Evolutionary conservation across 2,329 filamentous ascomycete species (phyloP).

Genomic region (Claviceps quebecensis): DNA sequence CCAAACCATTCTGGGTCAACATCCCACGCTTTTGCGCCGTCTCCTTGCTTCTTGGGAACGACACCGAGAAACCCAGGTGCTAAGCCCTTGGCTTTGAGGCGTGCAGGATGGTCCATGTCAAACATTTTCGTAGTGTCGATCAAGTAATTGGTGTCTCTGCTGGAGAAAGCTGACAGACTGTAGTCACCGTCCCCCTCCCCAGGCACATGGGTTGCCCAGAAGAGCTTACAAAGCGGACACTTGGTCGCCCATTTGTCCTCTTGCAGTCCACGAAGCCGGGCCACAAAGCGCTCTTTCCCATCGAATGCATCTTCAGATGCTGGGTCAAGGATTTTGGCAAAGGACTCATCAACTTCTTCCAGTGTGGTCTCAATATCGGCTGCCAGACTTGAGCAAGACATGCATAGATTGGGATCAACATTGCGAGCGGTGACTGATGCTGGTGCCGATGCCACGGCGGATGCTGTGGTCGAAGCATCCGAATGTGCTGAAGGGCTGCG

Average conservation of each 20-base stretch:
- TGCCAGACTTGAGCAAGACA: conserved; percentile 18
- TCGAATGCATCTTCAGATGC: conserved; percentile 18
- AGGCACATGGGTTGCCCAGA: conserved; percentile 19
- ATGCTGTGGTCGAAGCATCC: conserved; percentile 11
- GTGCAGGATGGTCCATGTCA: conserved; percentile 17
- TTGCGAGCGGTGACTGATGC: conserved; percentile 12
- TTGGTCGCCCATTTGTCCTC: conserved; percentile 20
- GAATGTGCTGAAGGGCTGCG: conserved; percentile 22
- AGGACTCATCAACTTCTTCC: conserved; percentile 18
- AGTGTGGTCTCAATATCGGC: conserved; percentile 20
- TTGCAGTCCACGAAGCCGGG: conserved; percentile 15
- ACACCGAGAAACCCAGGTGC: conserved; percentile 19
- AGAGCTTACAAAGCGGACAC: conserved; percentile 22
- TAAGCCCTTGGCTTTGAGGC: conserved; percentile 14
- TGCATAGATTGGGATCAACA: conserved; percentile 17
- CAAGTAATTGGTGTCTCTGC: conserved; percentile 20
- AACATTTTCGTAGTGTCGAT: conserved; percentile 18
- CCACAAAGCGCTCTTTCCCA: conserved; percentile 17
- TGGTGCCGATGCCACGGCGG: conserved; percentile 6
- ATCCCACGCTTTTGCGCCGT: conserved; percentile 16
- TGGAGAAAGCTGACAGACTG: conserved; percentile 20
- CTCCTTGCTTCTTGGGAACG: conserved; percentile 18
- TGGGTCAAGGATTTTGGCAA: conserved; percentile 15
- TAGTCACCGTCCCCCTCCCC: conserved; percentile 17
- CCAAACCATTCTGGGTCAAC: conserved; percentile 20